phyloP scores from a whole-genome alignment of 768 basidiomycete genomes.

The Leccinum arenicola region DNA sequence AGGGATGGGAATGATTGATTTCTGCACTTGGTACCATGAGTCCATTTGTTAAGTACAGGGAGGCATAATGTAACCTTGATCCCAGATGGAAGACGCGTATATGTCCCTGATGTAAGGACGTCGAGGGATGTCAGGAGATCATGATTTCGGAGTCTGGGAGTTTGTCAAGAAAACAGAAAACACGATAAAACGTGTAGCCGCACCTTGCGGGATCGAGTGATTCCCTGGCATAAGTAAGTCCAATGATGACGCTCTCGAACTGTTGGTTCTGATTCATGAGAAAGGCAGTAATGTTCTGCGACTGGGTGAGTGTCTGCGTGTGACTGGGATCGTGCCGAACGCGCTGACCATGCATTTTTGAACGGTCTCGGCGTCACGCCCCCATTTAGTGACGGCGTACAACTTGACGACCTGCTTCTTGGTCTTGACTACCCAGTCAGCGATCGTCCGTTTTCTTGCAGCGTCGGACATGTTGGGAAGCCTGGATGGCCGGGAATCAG shows the following conservation, averaged over 20 bases:
- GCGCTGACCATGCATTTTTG: slow-evolving; percentile 79
- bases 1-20: slow-evolving; percentile 61
- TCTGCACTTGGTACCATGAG: slow-evolving; percentile 43
- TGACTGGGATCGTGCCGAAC: not conserved
- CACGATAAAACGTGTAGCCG: slow-evolving; percentile 13
- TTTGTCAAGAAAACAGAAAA: not conserved
- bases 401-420: slow-evolving; percentile 90
- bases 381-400: slow-evolving; percentile 85
- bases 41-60: slow-evolving; percentile 12
- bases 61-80: slow-evolving; percentile 59
- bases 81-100: slow-evolving; percentile 73
- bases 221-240: slow-evolving; percentile 63
- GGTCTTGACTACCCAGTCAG: slow-evolving; percentile 87
- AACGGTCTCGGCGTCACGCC: slow-evolving; percentile 76
- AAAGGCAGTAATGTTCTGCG: slow-evolving; percentile 83
- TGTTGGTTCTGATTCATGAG: slow-evolving; percentile 83
- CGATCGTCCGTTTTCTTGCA: slow-evolving; percentile 75
- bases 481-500: slow-evolving; percentile 31
- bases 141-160: slow-evolving; percentile 79
- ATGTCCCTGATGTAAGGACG: slow-evolving; percentile 84
- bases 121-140: slow-evolving; percentile 90
- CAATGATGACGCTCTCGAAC: slow-evolving; percentile 66
- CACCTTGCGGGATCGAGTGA: slow-evolving; percentile 78
- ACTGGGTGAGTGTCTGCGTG: not conserved
- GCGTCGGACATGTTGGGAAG: slow-evolving; percentile 82